Evolutionary conservation across 495 filamentous ascomycete genomes (phyloP), one percentile per base, ranked within the genome.

Genomic region (Trichocladium uniseriatum): DNA sequence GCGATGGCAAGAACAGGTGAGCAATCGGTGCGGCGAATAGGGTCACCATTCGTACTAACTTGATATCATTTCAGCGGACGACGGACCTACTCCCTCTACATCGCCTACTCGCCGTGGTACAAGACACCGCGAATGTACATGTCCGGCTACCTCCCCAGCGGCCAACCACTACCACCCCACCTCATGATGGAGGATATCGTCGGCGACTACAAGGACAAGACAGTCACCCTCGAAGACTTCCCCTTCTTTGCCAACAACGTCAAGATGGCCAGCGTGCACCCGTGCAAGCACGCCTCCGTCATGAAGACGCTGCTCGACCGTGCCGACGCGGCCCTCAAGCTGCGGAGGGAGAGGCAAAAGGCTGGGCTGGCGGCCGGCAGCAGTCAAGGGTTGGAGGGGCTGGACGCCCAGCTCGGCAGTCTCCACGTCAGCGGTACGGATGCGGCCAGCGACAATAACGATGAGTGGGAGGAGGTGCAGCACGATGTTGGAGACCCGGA

Each of bases 121-220:
- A 89, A 89, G 46, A 95, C 91, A 31, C 94, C 94, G 0, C 89
- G 94, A 28, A 80, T 96, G 62, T 99, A 95, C 69, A 78, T 99
- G 52, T 91, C 87, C 5, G 94, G 94, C 49, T 95, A 95, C 64
- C 72, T 79, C 3, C 78, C 84, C n/a, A 77, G 80, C 46, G 84
- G 86, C 19, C 80, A 87, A 54, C 90, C 94, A 5, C 86, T 96
- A 20, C 78, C 86, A 6, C 94, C 92, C 2, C 79, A 84, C 20
- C 75, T 84, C 20, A 97, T 99, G 94, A 95, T 97, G 85, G 92
- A 99, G 62, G 94, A 99, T 59, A 97, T 99, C 58, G 86, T 96
- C 24, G 91, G 94, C 58, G 94, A 99, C 75, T 99, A 99, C 75
- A 94, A 95, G 63, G 91, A 97, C 70, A 99, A 99, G 72, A 99